Conservation (phyloP, 257 asterid species). For the Agastache rugosa region DNA sequence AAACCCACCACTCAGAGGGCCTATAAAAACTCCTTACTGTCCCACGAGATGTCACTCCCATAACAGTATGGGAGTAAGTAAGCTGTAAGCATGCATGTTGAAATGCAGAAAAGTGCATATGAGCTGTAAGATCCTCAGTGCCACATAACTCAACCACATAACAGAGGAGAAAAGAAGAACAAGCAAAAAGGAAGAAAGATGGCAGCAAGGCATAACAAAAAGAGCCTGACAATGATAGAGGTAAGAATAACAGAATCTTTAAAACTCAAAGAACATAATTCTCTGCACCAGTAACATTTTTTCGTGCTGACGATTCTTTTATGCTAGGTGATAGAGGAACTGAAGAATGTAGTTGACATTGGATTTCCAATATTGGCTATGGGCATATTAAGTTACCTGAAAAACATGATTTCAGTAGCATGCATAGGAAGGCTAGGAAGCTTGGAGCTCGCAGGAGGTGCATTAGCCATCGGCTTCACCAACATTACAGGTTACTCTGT, state of each 20-base stretch:
- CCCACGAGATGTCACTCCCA: slow-evolving; percentile 39
- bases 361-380: slow-evolving; percentile 77
- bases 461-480: slow-evolving; percentile 94
- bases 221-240: slow-evolving; percentile 62
- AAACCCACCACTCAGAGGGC: slow-evolving; percentile 48
- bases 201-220: slow-evolving; percentile 59
- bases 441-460: slow-evolving; percentile 94
- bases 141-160: slow-evolving; percentile 45
- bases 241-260: slow-evolving; percentile 53
- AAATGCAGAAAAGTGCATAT: slow-evolving; percentile 30
- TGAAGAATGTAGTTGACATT: slow-evolving; percentile 63
- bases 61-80: slow-evolving; percentile 32
- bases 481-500: slow-evolving; percentile 95
- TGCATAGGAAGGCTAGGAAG: slow-evolving; percentile 96
- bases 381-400: slow-evolving; percentile 79
- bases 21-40: slow-evolving; percentile 56
- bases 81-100: slow-evolving; percentile 47
- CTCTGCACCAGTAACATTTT: slow-evolving; percentile 20
- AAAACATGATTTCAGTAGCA: slow-evolving; percentile 80
- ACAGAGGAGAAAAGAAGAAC: slow-evolving; percentile 39
- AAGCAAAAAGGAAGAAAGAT: slow-evolving; percentile 46
- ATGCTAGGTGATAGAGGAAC: slow-evolving; percentile 72
- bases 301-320: slow-evolving; percentile 32
- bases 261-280: slow-evolving; percentile 33
- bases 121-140: slow-evolving; percentile 34